Percentiles rank a stretch among this genome's conserved stretches.
Conservation (phyloP, 1,284 basidiomycete genomes). For the Ganoderma resinaceum region DNA sequence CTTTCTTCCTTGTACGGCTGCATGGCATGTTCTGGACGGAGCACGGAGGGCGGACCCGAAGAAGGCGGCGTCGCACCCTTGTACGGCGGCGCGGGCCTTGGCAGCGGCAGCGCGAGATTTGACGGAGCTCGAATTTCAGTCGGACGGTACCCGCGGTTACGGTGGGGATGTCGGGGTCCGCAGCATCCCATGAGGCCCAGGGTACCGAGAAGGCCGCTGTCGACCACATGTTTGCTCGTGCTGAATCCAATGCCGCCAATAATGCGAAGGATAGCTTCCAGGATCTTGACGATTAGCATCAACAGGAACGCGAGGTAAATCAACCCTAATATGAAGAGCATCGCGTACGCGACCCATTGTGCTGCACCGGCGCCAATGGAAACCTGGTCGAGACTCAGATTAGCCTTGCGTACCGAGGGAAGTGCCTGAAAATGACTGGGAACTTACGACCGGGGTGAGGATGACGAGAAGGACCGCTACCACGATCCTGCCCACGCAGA, state of each 20-base stretch:
- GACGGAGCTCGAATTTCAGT: constrained; percentile 35
- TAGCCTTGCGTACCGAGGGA: constrained; percentile 5
- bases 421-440: constrained; percentile 1
- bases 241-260: constrained; percentile 86
- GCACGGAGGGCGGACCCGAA: constrained; percentile 73
- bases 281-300: constrained; percentile 85
- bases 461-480: constrained; percentile 91
- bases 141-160: constrained; percentile 35
- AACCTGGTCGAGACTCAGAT: constrained; percentile 57
- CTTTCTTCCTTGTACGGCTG: constrained; percentile 80
- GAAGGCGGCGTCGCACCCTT: constrained; percentile 49
- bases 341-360: constrained; percentile 94
- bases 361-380: constrained; percentile 78
- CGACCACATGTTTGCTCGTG: constrained; percentile 78
- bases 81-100: constrained; percentile 35
- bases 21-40: constrained; percentile 79
- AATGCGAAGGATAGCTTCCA: constrained; percentile 86
- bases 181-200: constrained; percentile 79
- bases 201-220: constrained; percentile 87
- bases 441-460: constrained; percentile 83
- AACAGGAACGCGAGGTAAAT: constrained; percentile 83
- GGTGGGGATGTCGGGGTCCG: constrained; percentile 60
- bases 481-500: constrained; percentile 90
- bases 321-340: constrained; percentile 87
- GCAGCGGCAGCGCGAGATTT: constrained; percentile 40